Evolutionary conservation across 208 protist genomes (phyloP).

Genomic region (Phytomonas serpens): DNA sequence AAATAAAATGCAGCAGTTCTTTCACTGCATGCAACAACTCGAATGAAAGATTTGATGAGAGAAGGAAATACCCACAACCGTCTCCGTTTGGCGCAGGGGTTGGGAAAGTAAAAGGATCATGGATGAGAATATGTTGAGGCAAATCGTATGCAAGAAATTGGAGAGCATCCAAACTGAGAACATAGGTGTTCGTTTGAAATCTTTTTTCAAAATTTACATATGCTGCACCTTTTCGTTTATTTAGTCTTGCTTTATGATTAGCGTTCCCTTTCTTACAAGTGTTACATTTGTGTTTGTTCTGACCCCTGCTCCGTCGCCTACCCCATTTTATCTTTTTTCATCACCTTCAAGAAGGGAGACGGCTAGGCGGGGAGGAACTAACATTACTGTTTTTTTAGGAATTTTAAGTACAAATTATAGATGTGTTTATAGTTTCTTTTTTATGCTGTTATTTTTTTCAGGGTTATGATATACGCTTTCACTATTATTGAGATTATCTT

Average conservation of each 20-base stretch:
- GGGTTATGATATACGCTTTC: not conserved
- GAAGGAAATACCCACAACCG: not conserved
- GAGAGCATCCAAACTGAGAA: not conserved
- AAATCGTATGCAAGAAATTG: not conserved
- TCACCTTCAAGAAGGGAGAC: not conserved
- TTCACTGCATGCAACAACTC: slow-evolving; percentile 73
- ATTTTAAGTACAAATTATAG: not conserved
- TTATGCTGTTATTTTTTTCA: slow-evolving; percentile 10
- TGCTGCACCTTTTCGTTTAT: slow-evolving; percentile 15
- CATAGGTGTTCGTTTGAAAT: not conserved
- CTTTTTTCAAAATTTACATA: not conserved
- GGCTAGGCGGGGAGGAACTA: not conserved
- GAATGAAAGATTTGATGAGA: slow-evolving; percentile 11
- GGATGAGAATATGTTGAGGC: not conserved
- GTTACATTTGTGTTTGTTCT: not conserved
- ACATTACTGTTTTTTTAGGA: not conserved
- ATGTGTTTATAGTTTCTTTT: not conserved
- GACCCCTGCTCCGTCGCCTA: not conserved
- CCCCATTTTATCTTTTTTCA: slow-evolving; percentile 7
- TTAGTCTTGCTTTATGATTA: slow-evolving; percentile 2
- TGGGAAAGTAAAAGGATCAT: not conserved
- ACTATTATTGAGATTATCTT: not conserved
- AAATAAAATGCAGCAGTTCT: slow-evolving; percentile 56
- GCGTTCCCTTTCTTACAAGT: not conserved
- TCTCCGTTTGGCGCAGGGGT: not conserved